A percentile compares a stretch with the other conserved stretches of the same genome.
Conservation (phyloP, 768 basidiomycete species). For the Punctularia strigosozonata region DNA sequence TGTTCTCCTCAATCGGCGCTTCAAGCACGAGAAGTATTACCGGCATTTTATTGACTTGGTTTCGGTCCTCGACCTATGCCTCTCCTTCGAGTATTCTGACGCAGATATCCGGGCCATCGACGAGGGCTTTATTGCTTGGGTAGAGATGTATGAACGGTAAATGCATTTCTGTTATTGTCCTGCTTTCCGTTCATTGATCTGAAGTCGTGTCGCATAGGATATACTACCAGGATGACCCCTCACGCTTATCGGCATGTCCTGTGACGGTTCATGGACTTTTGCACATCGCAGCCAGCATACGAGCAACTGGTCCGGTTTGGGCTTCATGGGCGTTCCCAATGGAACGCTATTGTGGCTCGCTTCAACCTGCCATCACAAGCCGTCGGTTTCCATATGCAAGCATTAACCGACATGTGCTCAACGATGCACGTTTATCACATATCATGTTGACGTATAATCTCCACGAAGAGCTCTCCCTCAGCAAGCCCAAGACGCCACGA, state of each 20-base stretch:
- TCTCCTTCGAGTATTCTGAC: constrained; percentile 11
- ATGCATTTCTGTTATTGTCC: no score
- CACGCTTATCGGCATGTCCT: constrained; percentile 16
- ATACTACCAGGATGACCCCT: constrained; percentile 18
- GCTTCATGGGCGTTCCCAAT: constrained; percentile 19
- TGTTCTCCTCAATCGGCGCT: constrained; percentile 10
- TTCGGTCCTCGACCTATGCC: constrained; percentile 11
- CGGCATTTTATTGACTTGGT: constrained; percentile 15
- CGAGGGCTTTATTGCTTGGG: constrained; percentile 11
- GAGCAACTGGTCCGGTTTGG: constrained; percentile 13
- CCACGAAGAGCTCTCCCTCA: constrained; percentile 1
- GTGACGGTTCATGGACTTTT: constrained; percentile 21
- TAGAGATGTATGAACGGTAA: constrained; percentile 12
- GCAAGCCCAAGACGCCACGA: background rate
- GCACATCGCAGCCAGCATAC: constrained; percentile 18
- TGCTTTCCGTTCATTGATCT: no score
- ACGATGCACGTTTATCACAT: constrained; percentile 5
- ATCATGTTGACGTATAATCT: constrained; percentile 8
- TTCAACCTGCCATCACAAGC: constrained; percentile 12
- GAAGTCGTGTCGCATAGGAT: no score
- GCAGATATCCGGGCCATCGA: constrained; percentile 8
- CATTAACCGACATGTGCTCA: constrained; percentile 8
- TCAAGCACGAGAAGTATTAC: constrained; percentile 13
- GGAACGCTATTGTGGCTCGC: constrained; percentile 15
- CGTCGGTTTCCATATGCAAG: constrained; percentile 10